Percentiles rank a stretch among this genome's conserved stretches.
Evolutionary conservation across 2,329 filamentous ascomycete species (phyloP).

Genomic region (Phoma herbarum): DNA sequence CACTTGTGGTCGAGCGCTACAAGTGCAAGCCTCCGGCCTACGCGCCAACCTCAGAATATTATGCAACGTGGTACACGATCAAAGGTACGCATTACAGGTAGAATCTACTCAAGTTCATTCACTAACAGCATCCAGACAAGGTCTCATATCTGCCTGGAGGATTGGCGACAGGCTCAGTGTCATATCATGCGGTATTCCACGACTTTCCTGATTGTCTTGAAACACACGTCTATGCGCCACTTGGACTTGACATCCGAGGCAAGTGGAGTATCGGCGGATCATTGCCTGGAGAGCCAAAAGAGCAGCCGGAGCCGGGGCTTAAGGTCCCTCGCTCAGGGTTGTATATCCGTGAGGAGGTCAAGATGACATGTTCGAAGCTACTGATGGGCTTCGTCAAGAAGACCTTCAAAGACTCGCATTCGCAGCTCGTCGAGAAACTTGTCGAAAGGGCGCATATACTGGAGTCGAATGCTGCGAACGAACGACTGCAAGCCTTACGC

Average conservation of each 20-base stretch:
- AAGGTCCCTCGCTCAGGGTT: slow-evolving; percentile 73
- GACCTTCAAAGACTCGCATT: slow-evolving; percentile 80
- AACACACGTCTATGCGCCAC: slow-evolving; percentile 84
- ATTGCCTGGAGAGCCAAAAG: slow-evolving; percentile 72
- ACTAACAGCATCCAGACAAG: slow-evolving; percentile 61
- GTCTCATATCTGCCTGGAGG: slow-evolving; percentile 78
- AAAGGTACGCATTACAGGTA: slow-evolving; percentile 41
- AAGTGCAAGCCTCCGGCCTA: slow-evolving; percentile 72
- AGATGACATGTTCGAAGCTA: slow-evolving; percentile 81
- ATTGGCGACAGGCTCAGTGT: slow-evolving; percentile 70
- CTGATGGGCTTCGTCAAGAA: slow-evolving; percentile 81
- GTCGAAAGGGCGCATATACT: slow-evolving; percentile 50
- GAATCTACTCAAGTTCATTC: not conserved
- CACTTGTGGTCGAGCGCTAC: slow-evolving; percentile 77
- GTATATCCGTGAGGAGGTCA: slow-evolving; percentile 85
- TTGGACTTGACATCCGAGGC: slow-evolving; percentile 79
- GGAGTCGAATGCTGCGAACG: slow-evolving; percentile 46
- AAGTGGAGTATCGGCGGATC: slow-evolving; percentile 80
- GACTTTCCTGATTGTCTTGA: slow-evolving; percentile 76
- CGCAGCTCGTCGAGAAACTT: slow-evolving; percentile 68
- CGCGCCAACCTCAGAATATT: slow-evolving; percentile 74
- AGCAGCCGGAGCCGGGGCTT: slow-evolving; percentile 72
- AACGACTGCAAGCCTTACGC: slow-evolving; percentile 42
- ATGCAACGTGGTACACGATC: slow-evolving; percentile 75
- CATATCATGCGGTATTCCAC: slow-evolving; percentile 83